Evolutionary conservation across 306 rosid genomes (phyloP).

Genomic region (Begonia loranthoides): DNA sequence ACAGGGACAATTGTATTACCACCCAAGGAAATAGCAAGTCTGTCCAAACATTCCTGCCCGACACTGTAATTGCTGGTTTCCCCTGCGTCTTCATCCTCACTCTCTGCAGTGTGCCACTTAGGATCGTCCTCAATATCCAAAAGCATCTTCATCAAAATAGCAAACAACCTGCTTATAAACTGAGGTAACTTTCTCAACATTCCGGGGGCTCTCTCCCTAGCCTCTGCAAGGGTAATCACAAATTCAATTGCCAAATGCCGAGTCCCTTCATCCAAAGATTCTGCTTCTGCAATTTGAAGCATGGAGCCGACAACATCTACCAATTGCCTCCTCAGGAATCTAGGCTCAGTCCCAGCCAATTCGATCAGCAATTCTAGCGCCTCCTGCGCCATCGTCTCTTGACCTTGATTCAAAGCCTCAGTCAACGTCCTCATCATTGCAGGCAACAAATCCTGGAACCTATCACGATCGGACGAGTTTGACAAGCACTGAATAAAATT

Average conservation of each 20-base stretch:
- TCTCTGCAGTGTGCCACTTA: conserved; percentile 73
- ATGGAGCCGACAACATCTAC: conserved; percentile 82
- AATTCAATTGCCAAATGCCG: conserved; percentile 91
- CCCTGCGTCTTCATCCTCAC: conserved; percentile 82
- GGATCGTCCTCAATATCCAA: conserved; percentile 85
- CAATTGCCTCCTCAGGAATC: conserved; percentile 76
- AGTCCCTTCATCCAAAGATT: conserved; percentile 76
- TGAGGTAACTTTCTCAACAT: conserved; percentile 98
- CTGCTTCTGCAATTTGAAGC: conserved; percentile 90
- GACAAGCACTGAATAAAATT: conserved; percentile 85
- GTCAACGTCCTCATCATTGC: conserved; percentile 87
- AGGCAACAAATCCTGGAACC: conserved; percentile 87
- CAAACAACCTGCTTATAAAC: conserved; percentile 76
- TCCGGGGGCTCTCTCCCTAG: conserved; percentile 89
- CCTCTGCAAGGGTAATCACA: conserved; percentile 88
- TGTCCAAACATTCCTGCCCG: conserved; percentile 92
- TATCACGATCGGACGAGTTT: conserved; percentile 57
- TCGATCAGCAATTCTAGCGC: conserved; percentile 83
- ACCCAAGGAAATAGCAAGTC: conserved; percentile 82
- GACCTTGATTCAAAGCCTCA: conserved; percentile 71
- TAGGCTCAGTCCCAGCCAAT: conserved; percentile 78
- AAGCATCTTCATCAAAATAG: conserved; percentile 74
- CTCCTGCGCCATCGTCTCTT: conserved; percentile 91
- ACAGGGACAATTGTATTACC: conserved; percentile 97
- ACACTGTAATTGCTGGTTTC: conserved; percentile 84